phyloP scores from a whole-genome alignment of 495 filamentous ascomycete species.

The Aspergillus kassunensis region DNA sequence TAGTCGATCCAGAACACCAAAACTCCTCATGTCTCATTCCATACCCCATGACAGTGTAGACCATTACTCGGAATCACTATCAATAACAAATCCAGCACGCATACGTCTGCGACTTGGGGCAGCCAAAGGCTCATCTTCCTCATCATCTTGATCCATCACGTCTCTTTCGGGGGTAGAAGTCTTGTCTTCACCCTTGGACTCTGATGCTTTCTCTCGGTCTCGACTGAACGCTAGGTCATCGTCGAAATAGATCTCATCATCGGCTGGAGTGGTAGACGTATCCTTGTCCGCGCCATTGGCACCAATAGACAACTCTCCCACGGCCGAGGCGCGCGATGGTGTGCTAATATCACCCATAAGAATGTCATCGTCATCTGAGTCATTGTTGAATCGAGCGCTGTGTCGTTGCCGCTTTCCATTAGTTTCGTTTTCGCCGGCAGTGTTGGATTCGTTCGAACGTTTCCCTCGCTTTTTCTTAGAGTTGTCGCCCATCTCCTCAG shows the following conservation, averaged over 20 bases:
- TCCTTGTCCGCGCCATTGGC: conserved; percentile 22
- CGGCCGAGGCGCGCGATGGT: conserved; percentile 12
- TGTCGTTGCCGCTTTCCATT: conserved; percentile 36
- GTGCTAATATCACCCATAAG: conserved; percentile 31
- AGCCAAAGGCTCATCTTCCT: conserved; percentile 34
- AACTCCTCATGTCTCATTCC: conserved; percentile 35
- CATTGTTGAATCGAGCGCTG: conserved; percentile 9
- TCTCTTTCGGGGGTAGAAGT: conserved; percentile 6
- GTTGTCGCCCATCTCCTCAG: conserved; percentile 40
- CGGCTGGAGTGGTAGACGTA: conserved; percentile 28
- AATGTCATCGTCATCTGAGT: conserved; percentile 29
- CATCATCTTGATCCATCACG: conserved; percentile 17
- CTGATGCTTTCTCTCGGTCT: conserved; percentile 17
- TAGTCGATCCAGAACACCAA: conserved; percentile 1
- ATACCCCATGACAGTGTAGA: conserved; percentile 11
- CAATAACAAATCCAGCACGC: conserved; percentile 46
- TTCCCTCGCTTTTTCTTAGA: conserved; percentile 27
- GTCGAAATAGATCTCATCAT: conserved; percentile 37
- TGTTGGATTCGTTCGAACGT: conserved; percentile 28
- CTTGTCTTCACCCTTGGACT: conserved; percentile 13
- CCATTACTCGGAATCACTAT: conserved; percentile 48
- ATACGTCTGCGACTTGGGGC: conserved; percentile 33
- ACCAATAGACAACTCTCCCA: conserved; percentile 17
- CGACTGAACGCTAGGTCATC: conserved; percentile 37
- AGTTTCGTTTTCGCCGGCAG: conserved; percentile 12